Conservation (phyloP, 2,329 filamentous ascomycete genomes). For the Aspergillus ruber region DNA sequence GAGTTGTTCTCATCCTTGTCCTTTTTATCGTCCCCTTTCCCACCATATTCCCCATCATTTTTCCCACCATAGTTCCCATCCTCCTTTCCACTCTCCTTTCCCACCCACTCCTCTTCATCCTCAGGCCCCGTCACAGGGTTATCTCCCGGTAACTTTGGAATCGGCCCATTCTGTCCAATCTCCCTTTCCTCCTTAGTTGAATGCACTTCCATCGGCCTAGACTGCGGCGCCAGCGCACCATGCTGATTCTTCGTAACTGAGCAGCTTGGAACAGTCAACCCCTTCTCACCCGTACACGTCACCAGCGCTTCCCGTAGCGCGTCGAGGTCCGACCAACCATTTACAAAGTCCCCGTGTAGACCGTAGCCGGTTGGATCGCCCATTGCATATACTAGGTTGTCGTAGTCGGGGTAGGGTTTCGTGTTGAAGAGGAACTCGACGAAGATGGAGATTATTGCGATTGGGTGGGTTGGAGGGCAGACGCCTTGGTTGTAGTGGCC, state of each 20-base stretch:
- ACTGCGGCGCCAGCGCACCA: conserved; percentile 4
- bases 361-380: conserved; percentile 48
- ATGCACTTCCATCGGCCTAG: conserved; percentile 5
- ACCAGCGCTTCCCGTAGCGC: conserved; percentile 35
- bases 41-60: too few species aligned
- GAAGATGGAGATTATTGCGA: conserved; percentile 54
- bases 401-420: conserved; percentile 41
- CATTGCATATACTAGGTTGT: conserved; percentile 42
- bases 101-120: neutral
- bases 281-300: conserved; percentile 13
- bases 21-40: too few species aligned
- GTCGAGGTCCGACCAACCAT: conserved; percentile 40
- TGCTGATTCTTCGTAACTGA: conserved; percentile 12
- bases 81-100: too few species aligned
- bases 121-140: conserved; percentile 6
- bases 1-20: too few species aligned
- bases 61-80: too few species aligned
- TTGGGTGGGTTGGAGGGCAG: conserved; percentile 42
- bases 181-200: conserved; percentile 7
- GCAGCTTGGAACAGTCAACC: conserved; percentile 8
- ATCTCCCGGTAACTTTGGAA: conserved; percentile 10
- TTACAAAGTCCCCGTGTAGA: conserved; percentile 50
- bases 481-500: conserved; percentile 27
- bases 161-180: conserved; percentile 10
- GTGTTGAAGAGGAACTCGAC: conserved; percentile 55